Percentiles rank a stretch among this genome's conserved stretches.
Conservation (phyloP, 345 rosid genomes). For the Rhodomyrtus tomentosa region DNA sequence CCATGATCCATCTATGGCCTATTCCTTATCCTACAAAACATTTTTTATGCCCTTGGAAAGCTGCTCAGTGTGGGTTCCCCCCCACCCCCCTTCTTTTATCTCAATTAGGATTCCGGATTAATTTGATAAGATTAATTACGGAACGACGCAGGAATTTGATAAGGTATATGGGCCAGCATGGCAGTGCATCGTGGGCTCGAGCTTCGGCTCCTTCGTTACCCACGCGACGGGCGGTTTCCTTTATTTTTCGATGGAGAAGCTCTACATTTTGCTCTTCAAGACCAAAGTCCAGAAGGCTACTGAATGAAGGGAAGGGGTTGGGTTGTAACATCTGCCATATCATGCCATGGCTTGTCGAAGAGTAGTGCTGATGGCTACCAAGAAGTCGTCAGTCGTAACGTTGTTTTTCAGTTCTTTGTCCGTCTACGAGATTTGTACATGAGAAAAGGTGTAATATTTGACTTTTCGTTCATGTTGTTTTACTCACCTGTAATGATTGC, state of each 20-base stretch:
- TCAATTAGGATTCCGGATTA: not conserved
- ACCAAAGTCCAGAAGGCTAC: conserved; percentile 48
- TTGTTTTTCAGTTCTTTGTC: not conserved
- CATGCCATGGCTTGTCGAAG: not conserved
- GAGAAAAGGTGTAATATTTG: not conserved
- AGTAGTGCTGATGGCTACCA: not conserved
- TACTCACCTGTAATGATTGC: not conserved
- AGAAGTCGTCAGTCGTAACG: not conserved
- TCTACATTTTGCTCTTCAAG: conserved; percentile 52
- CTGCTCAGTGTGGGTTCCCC: too few relatives aligned
- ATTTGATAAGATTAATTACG: not conserved
- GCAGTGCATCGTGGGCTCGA: conserved; percentile 90
- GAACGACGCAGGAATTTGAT: conserved; percentile 62
- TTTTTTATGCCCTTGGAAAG: not conserved
- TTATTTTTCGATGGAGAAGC: conserved; percentile 74
- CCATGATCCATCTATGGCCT: not conserved
- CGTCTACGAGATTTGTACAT: not conserved
- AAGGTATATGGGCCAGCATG: conserved; percentile 88
- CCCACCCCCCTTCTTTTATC: too few relatives aligned
- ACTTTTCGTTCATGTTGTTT: not conserved
- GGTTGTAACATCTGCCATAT: not conserved
- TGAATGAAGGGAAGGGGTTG: not conserved
- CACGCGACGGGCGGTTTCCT: conserved; percentile 78
- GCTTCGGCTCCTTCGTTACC: conserved; percentile 81
- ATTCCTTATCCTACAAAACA: not conserved